Evolutionary conservation across 305 asterid species (phyloP), one percentile per base, ranked within the genome.

Genomic region (Nicotiana rustica): DNA sequence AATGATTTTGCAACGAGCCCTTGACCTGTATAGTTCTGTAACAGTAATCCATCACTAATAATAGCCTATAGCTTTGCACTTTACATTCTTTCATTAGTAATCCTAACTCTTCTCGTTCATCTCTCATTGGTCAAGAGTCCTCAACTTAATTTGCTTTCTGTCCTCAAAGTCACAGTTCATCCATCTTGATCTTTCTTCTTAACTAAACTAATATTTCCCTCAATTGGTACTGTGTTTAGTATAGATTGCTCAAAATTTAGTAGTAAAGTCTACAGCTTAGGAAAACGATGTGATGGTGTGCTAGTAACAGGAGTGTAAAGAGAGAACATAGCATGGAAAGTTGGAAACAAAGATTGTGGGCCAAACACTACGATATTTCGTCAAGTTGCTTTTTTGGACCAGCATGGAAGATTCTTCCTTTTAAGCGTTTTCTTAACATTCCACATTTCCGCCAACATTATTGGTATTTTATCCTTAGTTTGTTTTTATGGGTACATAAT

Each of bases 381-480:
- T 55, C 80, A 52, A 76, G 31, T 55, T 2, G 80, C 3, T 59
- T 76, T 76, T 15, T 17, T 15, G 80, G 75, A 67, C 75, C 52
- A 67, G 75, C 75, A 35, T 67, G 52, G 66, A 76, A 55, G 65
- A 15, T 73, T 49, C 62, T 73, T 73, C 79, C 79, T 13, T 47
- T 21, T 47, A 21, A 4, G 62, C 1, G 65, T 52, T 44, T 29
- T 75, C 25, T 38, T 4, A 15, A 29, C 29, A 12, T 4, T 75
- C 65, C 65, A 52, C 31, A 29, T 75, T 52, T 25, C 80, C 47
- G 55, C 17, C 66, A 52, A 52, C 25, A 21, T 25, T 73, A 73
- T 73, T 31, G 10, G 19, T 31, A 29, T 13, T 65, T 5, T 31
- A 31, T 66, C 41, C 4, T 10, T 14, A 21, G 3, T 21, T 61